Evolutionary conservation across 225 moss, liverwort and hornwort species (phyloP).

Genomic region (Neckera pumila): DNA sequence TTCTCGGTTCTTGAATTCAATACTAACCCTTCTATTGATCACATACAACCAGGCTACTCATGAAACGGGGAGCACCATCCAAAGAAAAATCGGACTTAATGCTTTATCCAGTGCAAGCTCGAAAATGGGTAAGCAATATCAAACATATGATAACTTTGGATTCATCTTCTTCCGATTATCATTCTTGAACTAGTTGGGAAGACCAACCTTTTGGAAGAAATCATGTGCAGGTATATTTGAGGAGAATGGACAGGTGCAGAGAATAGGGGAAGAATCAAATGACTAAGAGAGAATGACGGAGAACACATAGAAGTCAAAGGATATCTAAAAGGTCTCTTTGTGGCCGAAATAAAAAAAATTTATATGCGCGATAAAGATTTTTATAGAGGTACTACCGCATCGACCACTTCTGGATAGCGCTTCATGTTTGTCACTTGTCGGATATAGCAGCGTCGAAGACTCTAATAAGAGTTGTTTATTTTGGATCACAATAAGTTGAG

Average conservation of each 20-base stretch:
- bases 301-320: neutral
- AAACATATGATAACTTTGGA: neutral
- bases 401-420: neutral
- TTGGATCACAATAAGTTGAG: neutral
- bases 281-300: neutral
- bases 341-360: neutral
- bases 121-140: neutral
- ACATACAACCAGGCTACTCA: neutral
- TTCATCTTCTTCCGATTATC: neutral
- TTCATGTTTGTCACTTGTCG: neutral
- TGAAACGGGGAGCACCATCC: neutral
- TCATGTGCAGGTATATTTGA: neutral
- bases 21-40: neutral
- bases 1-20: too few species aligned
- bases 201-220: neutral
- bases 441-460: neutral
- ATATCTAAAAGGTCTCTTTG: neutral
- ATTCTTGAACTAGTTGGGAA: neutral
- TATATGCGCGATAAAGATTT: neutral
- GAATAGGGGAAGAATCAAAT: neutral
- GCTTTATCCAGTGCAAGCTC: neutral
- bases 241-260: neutral
- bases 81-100: neutral
- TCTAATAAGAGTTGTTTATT: neutral
- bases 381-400: neutral